Evolutionary conservation across 495 filamentous ascomycete species (phyloP), one percentile per base, ranked within the genome.

Genomic region (Aspergillus conjunctus): DNA sequence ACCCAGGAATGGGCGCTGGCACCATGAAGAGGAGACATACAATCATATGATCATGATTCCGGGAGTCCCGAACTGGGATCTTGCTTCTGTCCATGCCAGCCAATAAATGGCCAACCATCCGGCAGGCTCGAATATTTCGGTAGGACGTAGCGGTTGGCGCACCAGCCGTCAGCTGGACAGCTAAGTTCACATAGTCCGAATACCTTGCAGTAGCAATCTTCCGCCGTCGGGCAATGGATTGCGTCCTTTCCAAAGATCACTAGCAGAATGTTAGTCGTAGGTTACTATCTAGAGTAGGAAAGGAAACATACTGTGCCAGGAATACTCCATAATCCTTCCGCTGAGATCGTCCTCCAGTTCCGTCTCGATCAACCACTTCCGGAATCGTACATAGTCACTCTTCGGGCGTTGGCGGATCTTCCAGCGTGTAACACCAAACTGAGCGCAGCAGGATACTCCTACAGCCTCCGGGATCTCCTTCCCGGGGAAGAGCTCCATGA

Each of bases 251-350:
- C 81, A 62, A 84, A 83, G 4, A 80, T 79, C 73, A 80, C 77
- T 80, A 50, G 10, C 56, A 32, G 39, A 15, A 9, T 37, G 55
- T 70, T 56, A 71, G 31, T 26, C 22, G 8, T 12, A 2, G 11
- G 17, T 17, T 7, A 44, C 8, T 11, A n/a, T 6, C 21, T n/a
- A 10, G 18, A n/a, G 4, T 31, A 14, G 50, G 20, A 17, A 43
- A 26, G 49, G 14, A 7, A 57, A 64, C 77, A 53, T 76, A 80
- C 77, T 79, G 70, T 91, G 88, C 88, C 88, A 91, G 33, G 85
- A 79, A 65, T 88, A 91, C 70, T 91, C 88, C 77, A 90, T 81
- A 26, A 91, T 82, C 10, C 88, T 68, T n/a, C 88, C 88, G 37
- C 81, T 86, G 55, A 84, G 61, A 32, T 76, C 75, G 64, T 89